Evolutionary conservation across 2,329 filamentous ascomycete genomes (phyloP), one percentile per base, ranked within the genome.

Genomic region (Aureobasidium musti): DNA sequence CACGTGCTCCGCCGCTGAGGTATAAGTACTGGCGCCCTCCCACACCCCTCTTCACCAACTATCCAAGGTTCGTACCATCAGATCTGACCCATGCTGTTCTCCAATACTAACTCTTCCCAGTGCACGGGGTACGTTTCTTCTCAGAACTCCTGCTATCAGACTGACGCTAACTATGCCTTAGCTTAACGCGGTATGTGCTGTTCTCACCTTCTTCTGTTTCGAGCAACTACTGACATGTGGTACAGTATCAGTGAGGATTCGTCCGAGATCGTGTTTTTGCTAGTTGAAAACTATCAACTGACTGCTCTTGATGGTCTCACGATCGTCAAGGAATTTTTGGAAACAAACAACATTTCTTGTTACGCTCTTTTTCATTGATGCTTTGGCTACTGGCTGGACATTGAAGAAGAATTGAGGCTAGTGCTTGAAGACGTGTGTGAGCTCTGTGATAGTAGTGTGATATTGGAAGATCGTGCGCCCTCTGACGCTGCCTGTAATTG

Each of bases 201-300:
- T 8, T 23, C 43, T 26, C 43, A 4, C 43, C 21, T 4, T n/a
- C 11, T 14, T 47, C 35, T 13, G 13, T 23, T 4, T 11, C 3
- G 17, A 14, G 13, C 21, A 47, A 47, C 21, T 14, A 47, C 43
- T 47, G 21, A 47, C 43, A 47, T 47, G 43, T 26, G 41, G 5
- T 47, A 13, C 14, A 47, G 86, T 88, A 86, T 86, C 88, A 63
- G 87, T 92, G 89, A 92, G 87, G 89, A 91, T 88, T 87, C 85
- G 87, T 91, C 90, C 87, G 90, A 92, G 88, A 87, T 86, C 85
- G 86, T 85, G 84, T 91, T 91, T 90, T 91, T 91, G 89, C 89
- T 91, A 90, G 88, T 91, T 91, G 89, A 90, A 90, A 91, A 90
- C 89, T 91, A 90, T 82, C 83, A 86, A 73, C 73, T 90, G 89